These are phyloP conservation scores for Solanum medicagineum DNA, from an alignment of 257 asterid genomes.

Conservation along the genomic window DNA sequence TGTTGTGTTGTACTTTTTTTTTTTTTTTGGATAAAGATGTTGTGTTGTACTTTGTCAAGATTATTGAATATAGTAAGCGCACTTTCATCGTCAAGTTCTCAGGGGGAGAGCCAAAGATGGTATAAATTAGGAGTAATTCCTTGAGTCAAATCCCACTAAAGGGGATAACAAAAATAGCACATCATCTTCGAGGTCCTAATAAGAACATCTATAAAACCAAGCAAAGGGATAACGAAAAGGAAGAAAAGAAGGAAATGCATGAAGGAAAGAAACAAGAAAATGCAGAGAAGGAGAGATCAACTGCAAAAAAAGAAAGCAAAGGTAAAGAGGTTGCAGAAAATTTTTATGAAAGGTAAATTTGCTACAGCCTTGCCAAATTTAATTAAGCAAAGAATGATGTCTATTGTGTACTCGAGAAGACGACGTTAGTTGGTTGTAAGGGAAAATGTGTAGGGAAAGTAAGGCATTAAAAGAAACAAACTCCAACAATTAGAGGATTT, in stretches of 20 bases:
- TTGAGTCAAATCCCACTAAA: background rate
- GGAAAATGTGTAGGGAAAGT: background rate
- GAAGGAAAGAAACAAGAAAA: background rate
- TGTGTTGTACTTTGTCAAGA: too few relatives aligned
- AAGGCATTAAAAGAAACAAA: background rate
- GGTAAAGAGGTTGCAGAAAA: background rate
- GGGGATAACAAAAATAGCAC: background rate
- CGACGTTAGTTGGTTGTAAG: background rate
- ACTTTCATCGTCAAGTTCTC: background rate
- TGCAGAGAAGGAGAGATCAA: background rate
- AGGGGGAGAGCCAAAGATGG: background rate
- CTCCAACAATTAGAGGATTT: background rate
- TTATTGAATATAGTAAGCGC: background rate
- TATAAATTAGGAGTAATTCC: background rate
- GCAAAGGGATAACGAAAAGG: background rate
- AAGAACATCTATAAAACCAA: background rate
- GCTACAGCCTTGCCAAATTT: background rate
- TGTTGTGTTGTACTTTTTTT: too few relatives aligned
- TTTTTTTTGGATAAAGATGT: too few relatives aligned
- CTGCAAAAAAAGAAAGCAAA: background rate
- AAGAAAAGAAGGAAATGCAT: background rate
- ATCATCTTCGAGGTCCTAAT: background rate
- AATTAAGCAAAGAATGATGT: background rate
- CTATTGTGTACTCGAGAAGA: background rate
- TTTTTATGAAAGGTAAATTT: background rate